Evolutionary conservation across 2,329 filamentous ascomycete genomes (phyloP), one percentile per base, ranked within the genome.

Genomic region (Gnomoniopsis sp.): DNA sequence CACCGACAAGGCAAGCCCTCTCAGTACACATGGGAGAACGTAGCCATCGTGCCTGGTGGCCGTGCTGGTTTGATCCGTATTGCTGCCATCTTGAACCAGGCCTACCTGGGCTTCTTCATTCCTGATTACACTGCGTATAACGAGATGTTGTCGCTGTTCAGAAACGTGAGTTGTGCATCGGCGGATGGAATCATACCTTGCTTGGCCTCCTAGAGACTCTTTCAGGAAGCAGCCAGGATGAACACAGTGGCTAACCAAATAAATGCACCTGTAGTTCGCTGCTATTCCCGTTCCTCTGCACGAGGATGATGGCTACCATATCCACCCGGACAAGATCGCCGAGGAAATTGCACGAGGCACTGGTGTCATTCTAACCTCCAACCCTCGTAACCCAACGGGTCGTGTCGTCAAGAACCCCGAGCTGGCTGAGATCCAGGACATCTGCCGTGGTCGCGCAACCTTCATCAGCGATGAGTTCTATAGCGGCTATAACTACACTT

Each of bases 401-500:
- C 87, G 91, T 64, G 91, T 97, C 63, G 87, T 97, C 23, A 83
- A 84, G 68, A 92, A 93, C 71, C 89, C 91, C 0, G 90, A 96
- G 74, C 80, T 98, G 63, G 88, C 89, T 19, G 85, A 93, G 75
- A 96, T 97, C 68, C 93, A 98, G 74, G 90, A 96, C 70, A 88
- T 96, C 67, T 96, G 92, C 79, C 87, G 92, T 70, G 90, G 92
- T 65, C 87, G 92, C 56, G 92, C 92, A 3, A 98, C 93, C 1
- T 80, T 98, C 57, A 93, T 98, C 72, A 91, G 93, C 77, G 93
- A 98, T 70, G 93, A 98, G 75, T 98, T 98, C 80, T 98, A 98
- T 77, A 87, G 88, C 12, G 91, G 93, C 22, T 98, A 97, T 81
- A 96, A 96, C 77, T 98, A 98, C 78, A 96, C 91, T 38, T 90